Percentiles rank a stretch among this genome's conserved stretches.
These are phyloP conservation scores for Chrysanthemum makinoi DNA, from an alignment of 129 eudicot species.

Conservation along the genomic window DNA sequence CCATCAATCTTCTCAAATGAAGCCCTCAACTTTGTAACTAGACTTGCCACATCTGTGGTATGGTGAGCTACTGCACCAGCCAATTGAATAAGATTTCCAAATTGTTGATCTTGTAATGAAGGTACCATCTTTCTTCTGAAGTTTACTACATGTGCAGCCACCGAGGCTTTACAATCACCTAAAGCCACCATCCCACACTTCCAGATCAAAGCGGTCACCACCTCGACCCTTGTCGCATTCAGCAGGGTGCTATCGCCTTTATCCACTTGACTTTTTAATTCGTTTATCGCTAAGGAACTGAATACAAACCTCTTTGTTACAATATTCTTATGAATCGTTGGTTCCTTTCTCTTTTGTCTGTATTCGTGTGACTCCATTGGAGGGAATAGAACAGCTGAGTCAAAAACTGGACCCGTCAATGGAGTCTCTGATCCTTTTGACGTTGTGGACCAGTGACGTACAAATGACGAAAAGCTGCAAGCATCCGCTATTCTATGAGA, in stretches of 20 bases:
- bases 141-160: constrained; percentile 42
- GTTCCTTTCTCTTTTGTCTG: constrained; percentile 15
- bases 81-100: constrained; percentile 57
- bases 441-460: constrained; percentile 29
- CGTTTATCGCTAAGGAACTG: constrained; percentile 34
- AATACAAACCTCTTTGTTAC: constrained; percentile 40
- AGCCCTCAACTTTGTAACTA: constrained; percentile 39
- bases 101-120: constrained; percentile 35
- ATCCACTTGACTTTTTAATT: constrained; percentile 16
- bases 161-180: constrained; percentile 23
- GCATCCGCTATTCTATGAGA: constrained; percentile 43
- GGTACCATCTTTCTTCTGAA: constrained; percentile 43
- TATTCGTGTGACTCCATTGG: constrained; percentile 17
- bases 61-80: constrained; percentile 29
- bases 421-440: constrained; percentile 20
- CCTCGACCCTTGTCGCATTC: constrained; percentile 38
- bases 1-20: constrained; percentile 38
- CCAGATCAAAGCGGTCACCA: constrained; percentile 42
- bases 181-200: constrained; percentile 26
- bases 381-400: constrained; percentile 36
- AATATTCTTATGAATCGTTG: constrained; percentile 18
- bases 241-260: constrained; percentile 7
- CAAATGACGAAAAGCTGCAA: constrained; percentile 27
- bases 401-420: constrained; percentile 22
- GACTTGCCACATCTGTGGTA: constrained; percentile 9